These are phyloP conservation scores for Yarrowia yakushimensis DNA, from an alignment of 805 yeast species.

Conservation along the genomic window DNA sequence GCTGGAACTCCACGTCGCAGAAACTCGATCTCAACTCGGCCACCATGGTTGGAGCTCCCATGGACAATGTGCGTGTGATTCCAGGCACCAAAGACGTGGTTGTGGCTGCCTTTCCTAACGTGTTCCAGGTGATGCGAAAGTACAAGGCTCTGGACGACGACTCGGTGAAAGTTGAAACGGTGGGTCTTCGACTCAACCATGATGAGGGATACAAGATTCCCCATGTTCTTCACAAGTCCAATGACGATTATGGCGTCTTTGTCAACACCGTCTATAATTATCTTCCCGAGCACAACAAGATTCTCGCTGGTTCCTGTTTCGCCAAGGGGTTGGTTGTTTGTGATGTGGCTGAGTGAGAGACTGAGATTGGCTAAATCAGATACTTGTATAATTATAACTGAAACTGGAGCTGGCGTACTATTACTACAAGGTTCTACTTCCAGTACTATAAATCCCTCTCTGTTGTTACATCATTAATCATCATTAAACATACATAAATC, in stretches of 20 bases:
- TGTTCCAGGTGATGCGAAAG: conserved; percentile 6
- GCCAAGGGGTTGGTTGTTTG: neutral
- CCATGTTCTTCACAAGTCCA: conserved; percentile 12
- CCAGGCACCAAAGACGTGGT: conserved; percentile 13
- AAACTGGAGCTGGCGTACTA: no score
- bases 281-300: conserved; percentile 11
- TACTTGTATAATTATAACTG: no score
- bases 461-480: neutral
- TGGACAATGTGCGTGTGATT: conserved; percentile 15
- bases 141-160: neutral
- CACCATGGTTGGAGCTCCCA: conserved; percentile 4
- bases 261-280: conserved; percentile 18
- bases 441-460: no score
- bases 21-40: conserved; percentile 15
- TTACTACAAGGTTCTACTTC: no score
- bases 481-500: conserved; percentile 7
- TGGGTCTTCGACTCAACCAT: neutral
- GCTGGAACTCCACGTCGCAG: conserved; percentile 15
- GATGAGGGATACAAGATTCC: conserved; percentile 3
- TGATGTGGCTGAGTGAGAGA: neutral
- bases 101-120: conserved; percentile 16
- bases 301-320: conserved; percentile 4
- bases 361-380: no score
- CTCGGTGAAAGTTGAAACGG: neutral
- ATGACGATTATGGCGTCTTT: neutral